Base-by-base conservation (phyloP, 192 early-diverging fungal genomes). In the Linnemannia exigua region DNA sequence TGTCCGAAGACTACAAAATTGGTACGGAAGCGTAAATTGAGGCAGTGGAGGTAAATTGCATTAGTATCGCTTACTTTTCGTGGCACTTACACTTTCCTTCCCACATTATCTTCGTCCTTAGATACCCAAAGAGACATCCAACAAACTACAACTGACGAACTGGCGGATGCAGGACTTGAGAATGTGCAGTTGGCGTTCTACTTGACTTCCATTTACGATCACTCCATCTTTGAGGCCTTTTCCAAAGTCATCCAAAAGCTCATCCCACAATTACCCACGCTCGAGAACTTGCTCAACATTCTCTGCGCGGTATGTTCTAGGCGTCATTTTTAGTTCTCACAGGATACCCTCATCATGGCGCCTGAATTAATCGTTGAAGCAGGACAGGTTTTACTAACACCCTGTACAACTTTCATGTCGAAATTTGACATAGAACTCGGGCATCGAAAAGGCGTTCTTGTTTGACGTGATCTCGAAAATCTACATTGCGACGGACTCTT, bases 71-170 rank as follows among this genome's bases (percentile, higher is more conserved):
- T 1, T 33, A 12, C 58, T 33, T 63, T 31, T 63, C 25, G 28
- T 15, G 52, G 14, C 15, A 3, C 28, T 31, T 54, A 51, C 22
- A 0, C 19, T 15, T 70, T 68, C 36, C 28, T 41, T 44, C 3
- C 31, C 66, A 25, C 51, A 8, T 36, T 37, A 37, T 19, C 6
- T 22, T 47, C 38, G 17, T 38, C 1, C 41, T 36, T 87, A 94
- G 96, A 99, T 84, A 98, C 95, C 36, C 96, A 98, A 89, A 91
- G 96, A 48, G 98, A 98, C 69, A 97, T 99, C 67, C 97, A 99
- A 79, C 96, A 96, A 77, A 90, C 95, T 33, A 96, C 98, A 61
- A 93, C 91, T 15, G 98, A 99, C 81, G 97, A 95, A 74, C 91
- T 99, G 52, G 89, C 90, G 15, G 95, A 96, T 79, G 91, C 91